Conservation (phyloP, 2,329 filamentous ascomycete species). For the Phoma sp. region DNA sequence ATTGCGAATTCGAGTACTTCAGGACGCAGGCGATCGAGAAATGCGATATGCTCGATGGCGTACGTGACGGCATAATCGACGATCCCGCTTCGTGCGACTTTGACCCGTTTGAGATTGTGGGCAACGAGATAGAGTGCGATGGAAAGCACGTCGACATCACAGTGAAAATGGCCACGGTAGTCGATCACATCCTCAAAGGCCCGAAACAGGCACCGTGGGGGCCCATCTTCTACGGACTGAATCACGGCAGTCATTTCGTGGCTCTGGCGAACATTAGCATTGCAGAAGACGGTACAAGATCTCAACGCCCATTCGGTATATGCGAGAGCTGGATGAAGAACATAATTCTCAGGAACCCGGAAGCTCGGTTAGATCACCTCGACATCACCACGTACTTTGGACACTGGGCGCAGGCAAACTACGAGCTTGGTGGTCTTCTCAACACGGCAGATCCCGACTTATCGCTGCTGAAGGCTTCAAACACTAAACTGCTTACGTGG, state of each 20-base stretch:
- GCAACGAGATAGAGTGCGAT: constrained; percentile 27
- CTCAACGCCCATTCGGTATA: constrained; percentile 24
- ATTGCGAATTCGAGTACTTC: constrained; percentile 39
- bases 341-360: constrained; percentile 22
- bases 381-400: constrained; percentile 21
- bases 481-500: constrained; percentile 38
- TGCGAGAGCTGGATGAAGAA: constrained; percentile 27
- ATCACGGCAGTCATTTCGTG: constrained; percentile 20
- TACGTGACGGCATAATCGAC: constrained; percentile 43
- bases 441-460: constrained; percentile 34
- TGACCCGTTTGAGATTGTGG: constrained; percentile 20
- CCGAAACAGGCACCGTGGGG: constrained; percentile 18
- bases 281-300: constrained; percentile 22
- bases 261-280: constrained; percentile 21
- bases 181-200: constrained; percentile 27
- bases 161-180: constrained; percentile 27
- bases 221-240: constrained; percentile 21
- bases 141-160: constrained; percentile 26
- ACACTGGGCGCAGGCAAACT: constrained; percentile 26
- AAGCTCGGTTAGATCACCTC: constrained; percentile 22
- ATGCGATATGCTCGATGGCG: constrained; percentile 38
- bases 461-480: constrained; percentile 27
- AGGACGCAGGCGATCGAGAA: constrained; percentile 25
- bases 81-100: constrained; percentile 37
- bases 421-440: constrained; percentile 31